phyloP scores from a whole-genome alignment of 495 filamentous ascomycete genomes.

The Trichocladium uniseriatum region DNA sequence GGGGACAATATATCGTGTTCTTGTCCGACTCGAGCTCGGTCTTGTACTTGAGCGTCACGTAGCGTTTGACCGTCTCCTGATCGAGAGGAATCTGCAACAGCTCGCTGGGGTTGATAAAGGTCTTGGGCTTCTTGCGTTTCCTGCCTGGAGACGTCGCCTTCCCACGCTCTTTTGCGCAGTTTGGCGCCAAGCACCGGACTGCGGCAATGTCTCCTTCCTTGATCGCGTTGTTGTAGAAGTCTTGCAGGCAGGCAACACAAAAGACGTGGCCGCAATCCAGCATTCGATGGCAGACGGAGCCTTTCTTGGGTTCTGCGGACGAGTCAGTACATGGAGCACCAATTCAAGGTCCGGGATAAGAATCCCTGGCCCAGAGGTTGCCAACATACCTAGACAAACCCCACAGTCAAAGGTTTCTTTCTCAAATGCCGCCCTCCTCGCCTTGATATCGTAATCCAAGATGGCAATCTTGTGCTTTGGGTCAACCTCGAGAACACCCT shows the following conservation, averaged over 20 bases:
- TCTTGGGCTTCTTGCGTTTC: conserved; percentile 42
- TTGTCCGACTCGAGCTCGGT: conserved; percentile 83
- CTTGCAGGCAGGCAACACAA: conserved; percentile 71
- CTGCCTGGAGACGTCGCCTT: conserved; percentile 18
- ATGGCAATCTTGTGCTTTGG: conserved; percentile 58
- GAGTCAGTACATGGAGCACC: conserved; percentile 15
- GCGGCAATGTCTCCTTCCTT: conserved; percentile 68
- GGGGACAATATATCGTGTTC: conserved; percentile 87
- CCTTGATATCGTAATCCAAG: conserved; percentile 69
- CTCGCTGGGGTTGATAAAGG: conserved; percentile 73
- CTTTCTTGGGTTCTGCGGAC: conserved; percentile 77
- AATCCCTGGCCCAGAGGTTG: too few species aligned
- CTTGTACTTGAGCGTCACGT: conserved; percentile 83
- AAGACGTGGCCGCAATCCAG: conserved; percentile 82
- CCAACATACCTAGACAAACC: conserved; percentile 58
- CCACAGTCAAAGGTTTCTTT: conserved; percentile 82
- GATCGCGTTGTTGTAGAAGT: conserved; percentile 84
- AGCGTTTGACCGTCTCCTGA: conserved; percentile 68
- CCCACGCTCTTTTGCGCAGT: conserved; percentile 57
- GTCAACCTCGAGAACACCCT: conserved; percentile 45
- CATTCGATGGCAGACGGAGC: conserved; percentile 66
- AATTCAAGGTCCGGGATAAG: too few species aligned
- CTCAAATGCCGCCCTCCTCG: conserved; percentile 65
- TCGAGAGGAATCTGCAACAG: conserved; percentile 75
- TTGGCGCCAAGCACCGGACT: conserved; percentile 67